phyloP scores from a whole-genome alignment of 805 yeast genomes.

The Wickerhamomyces sydowiorum region DNA sequence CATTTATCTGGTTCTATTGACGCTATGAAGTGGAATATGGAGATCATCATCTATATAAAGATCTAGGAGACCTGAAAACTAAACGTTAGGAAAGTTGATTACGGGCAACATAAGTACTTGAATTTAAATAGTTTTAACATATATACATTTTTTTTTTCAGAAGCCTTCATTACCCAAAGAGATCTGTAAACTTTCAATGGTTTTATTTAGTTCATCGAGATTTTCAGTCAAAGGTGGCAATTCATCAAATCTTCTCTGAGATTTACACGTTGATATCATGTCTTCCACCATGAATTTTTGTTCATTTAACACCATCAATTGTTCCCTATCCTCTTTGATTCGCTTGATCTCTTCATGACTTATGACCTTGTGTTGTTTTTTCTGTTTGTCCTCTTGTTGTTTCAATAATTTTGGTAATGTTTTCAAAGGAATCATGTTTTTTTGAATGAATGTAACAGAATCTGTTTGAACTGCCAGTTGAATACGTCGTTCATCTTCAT shows the following conservation, averaged over 20 bases:
- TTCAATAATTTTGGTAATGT: slow-evolving; percentile 45
- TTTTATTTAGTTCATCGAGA: slow-evolving; percentile 46
- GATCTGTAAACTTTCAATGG: slow-evolving; percentile 39
- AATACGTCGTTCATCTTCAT: slow-evolving; percentile 38
- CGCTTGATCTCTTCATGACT: slow-evolving; percentile 41
- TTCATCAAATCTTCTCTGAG: slow-evolving; percentile 73
- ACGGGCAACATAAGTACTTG: background rate
- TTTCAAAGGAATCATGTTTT: slow-evolving; percentile 58
- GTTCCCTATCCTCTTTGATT: slow-evolving; percentile 59
- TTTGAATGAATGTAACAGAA: slow-evolving; percentile 58
- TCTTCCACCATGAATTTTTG: slow-evolving; percentile 69
- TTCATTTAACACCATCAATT: slow-evolving; percentile 81
- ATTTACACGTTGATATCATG: slow-evolving; percentile 56
- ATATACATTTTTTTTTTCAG: slow-evolving; percentile 1
- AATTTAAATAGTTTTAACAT: background rate
- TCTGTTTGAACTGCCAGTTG: slow-evolving; percentile 52
- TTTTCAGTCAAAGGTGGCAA: slow-evolving; percentile 53
- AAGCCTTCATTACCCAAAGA: slow-evolving; percentile 54
- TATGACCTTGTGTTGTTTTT: slow-evolving; percentile 13
- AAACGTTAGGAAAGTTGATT: too few relatives aligned
- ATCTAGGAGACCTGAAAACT: too few relatives aligned
- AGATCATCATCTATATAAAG: too few relatives aligned
- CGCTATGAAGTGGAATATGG: too few relatives aligned
- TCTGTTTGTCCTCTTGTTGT: slow-evolving; percentile 11
- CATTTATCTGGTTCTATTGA: too few relatives aligned